These are phyloP conservation scores for Neoascochyta sp. DNA, from an alignment of 2,329 filamentous ascomycete genomes.

Conservation along the genomic window DNA sequence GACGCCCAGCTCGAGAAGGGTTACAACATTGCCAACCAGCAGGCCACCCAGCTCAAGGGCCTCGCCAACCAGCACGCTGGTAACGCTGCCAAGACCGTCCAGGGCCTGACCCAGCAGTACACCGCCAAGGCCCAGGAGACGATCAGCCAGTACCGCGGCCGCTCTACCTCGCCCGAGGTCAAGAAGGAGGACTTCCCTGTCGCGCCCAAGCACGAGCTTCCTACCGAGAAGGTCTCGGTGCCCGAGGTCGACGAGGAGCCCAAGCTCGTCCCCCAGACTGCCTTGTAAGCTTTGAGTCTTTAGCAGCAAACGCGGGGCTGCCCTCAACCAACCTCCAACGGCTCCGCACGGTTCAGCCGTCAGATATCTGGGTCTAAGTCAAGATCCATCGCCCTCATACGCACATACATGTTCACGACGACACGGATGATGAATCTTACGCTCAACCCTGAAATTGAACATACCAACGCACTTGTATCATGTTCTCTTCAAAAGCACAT, in stretches of 20 bases:
- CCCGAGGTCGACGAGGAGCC: constrained; percentile 15
- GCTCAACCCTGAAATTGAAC: constrained; percentile 28
- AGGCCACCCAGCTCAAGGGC: constrained; percentile 58
- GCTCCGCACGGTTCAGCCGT: too few relatives aligned
- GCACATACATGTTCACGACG: constrained; percentile 18
- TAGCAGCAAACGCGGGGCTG: not conserved
- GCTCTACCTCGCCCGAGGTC: constrained; percentile 36
- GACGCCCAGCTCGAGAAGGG: constrained; percentile 57
- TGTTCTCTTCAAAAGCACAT: constrained; percentile 27
- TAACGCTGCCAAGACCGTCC: constrained; percentile 56
- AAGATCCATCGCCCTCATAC: too few relatives aligned
- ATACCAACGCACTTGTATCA: constrained; percentile 19
- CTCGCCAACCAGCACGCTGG: constrained; percentile 58
- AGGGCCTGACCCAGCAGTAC: constrained; percentile 59
- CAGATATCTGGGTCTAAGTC: too few relatives aligned
- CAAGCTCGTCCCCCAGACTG: constrained; percentile 25
- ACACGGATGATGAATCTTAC: constrained; percentile 20
- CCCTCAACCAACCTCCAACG: too few relatives aligned
- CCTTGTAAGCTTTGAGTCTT: constrained; percentile 16
- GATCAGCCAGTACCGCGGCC: constrained; percentile 39
- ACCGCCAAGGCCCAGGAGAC: constrained; percentile 57
- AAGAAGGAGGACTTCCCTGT: constrained; percentile 33
- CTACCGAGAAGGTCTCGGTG: constrained; percentile 6
- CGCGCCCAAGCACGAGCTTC: constrained; percentile 25
- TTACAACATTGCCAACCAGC: constrained; percentile 53